Evolutionary conservation across 2,329 filamentous ascomycete species (phyloP), one percentile per base, ranked within the genome.

Genomic region (Camptophora hylomeconis): DNA sequence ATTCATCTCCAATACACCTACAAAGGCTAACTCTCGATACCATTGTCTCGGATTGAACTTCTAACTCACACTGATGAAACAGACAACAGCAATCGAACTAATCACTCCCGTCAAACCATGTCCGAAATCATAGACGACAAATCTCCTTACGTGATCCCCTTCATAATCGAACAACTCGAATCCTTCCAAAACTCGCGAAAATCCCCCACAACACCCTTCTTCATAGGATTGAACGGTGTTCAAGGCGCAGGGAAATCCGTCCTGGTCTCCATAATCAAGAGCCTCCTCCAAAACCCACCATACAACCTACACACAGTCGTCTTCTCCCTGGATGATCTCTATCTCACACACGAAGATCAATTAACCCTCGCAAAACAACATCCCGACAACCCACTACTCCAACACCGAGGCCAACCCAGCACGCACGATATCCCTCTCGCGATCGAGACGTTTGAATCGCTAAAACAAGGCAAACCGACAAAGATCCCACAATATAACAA

Each of bases 211-310:
- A 67, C 66, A 12, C 83, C 84, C 16, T 80, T 93, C 53, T 72
- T 93, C 51, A 67, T 94, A 38, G 87, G 84, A 25, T 68, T 95
- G 45, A 92, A 92, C 45, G 87, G 86, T 36, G 73, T 93, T 16
- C 87, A 94, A 57, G 87, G 87, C 36, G 78, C 81, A 20, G 87
- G 87, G 42, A 94, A 95, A 61, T 92, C 86, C 3, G 92, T 86
- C 8, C 68, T 93, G 45, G 84, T 86, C 20, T 65, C 65, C 20
- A 64, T 69, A 4, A 67, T 92, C 23, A 67, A 72, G 40, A 50
- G 62, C 12, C 70, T 67, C 9, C 68, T 87, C 20, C 61, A 67
- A 18, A 57, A 59, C 25, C 52, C 61, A 9, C 67, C 66, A 2
- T 63, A 75, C 46, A 65, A 65, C 12, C 63, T 80, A 14, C 58